Conservation (phyloP, 2,329 filamentous ascomycete genomes). For the Ophiostoma australiae region DNA sequence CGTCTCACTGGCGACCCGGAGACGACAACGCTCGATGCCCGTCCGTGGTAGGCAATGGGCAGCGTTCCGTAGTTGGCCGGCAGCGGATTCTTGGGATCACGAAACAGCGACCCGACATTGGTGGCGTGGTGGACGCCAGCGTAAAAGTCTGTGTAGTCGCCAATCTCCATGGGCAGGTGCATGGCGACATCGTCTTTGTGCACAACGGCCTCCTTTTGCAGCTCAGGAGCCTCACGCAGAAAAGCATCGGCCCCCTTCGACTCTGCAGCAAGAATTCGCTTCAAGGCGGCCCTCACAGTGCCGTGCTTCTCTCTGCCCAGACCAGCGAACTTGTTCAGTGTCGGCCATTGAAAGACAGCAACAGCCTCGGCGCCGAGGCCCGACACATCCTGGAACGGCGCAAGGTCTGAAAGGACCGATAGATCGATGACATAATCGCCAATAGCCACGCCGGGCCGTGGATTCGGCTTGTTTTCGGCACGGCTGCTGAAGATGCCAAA, state of each 20-base stretch:
- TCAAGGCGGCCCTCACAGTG: slow-evolving; percentile 1
- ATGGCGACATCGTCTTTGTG: not conserved
- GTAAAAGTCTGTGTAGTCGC: slow-evolving; percentile 25
- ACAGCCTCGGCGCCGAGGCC: not conserved
- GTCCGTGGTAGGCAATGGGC: slow-evolving; percentile 76
- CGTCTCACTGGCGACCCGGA: slow-evolving; percentile 69
- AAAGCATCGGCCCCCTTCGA: not conserved
- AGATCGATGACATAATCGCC: slow-evolving; percentile 16
- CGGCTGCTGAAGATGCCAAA: slow-evolving; percentile 21
- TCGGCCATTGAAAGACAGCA: not conserved
- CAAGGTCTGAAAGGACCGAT: not conserved
- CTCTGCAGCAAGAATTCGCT: not conserved
- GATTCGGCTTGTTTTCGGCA: not conserved
- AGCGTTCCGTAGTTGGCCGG: slow-evolving; percentile 79
- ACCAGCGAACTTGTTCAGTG: slow-evolving; percentile 19
- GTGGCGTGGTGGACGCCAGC: slow-evolving; percentile 19
- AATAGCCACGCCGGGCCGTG: slow-evolving; percentile 12
- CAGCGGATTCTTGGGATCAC: slow-evolving; percentile 62
- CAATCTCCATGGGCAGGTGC: slow-evolving; percentile 22
- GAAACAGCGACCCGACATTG: slow-evolving; percentile 30
- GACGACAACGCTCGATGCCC: slow-evolving; percentile 68
- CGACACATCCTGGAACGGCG: not conserved
- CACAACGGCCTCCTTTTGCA: not conserved
- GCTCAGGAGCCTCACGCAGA: slow-evolving; percentile 8
- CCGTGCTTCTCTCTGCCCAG: slow-evolving; percentile 16